Evolutionary conservation across 352 stramenopile genomes (phyloP), one percentile per base, ranked within the genome.

Genomic region (Phytopythium montanum): DNA sequence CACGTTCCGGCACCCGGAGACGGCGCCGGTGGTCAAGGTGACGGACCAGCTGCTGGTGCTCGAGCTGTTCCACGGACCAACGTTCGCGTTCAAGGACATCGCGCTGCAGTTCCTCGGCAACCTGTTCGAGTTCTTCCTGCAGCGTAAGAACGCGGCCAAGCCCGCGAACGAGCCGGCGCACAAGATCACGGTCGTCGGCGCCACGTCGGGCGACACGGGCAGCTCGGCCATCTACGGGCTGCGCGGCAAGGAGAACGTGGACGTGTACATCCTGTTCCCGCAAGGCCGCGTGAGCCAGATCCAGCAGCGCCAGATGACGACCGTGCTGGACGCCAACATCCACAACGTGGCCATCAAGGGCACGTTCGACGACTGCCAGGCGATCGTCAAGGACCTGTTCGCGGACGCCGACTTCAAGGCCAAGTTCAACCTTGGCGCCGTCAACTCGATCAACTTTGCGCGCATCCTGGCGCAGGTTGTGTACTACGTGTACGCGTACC

Each of bases 371-470:
- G 97, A 99, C 76, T 99, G 96, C 76, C 97, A 99, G 73, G 94
- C 97, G 41, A 98, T 99, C 58, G 97, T 99, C 56, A 99, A 99
- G 85, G 94, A 97, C 36, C 81, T 96, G 41, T 99, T 99, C 76
- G 85, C 87, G 18, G 88, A 99, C 68, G 79, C 87, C 26, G 75
- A 75, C 5, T 99, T 99, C 73, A 96, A 98, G 58, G 80, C 95
- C 33, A 54, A 85, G 64, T 90, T 92, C 64, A 92, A 97, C 56
- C 74, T 99, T 10, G 97, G 96, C n/a, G 97, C 97, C 14, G 96
- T 99, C 38, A 99, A 99, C 81, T 99, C 93, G 25, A 99, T 99
- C 75, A 99, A 99, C 76, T 99, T 96, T 91, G 97, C 96, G n/a
- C 91, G 97, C 61, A 98, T 99, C 50, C 81, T 99, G 54, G 97